Evolutionary conservation across 441 rosid genomes (phyloP), one percentile per base, ranked within the genome.

Genomic region (Euphorbia celastroides): DNA sequence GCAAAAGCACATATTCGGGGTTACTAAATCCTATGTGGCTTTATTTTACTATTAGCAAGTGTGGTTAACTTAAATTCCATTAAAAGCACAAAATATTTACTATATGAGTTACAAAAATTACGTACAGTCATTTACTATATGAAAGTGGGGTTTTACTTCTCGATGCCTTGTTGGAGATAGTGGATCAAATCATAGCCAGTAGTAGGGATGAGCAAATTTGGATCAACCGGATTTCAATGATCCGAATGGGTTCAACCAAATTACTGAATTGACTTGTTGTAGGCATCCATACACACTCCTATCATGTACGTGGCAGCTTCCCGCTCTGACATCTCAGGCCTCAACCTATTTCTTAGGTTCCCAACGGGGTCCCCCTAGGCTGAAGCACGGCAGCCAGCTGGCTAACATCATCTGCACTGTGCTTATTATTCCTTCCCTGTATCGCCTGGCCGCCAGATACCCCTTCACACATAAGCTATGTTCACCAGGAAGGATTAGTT

Each of bases 231-330:
- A n/a, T n/a, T n/a, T n/a, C n/a, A n/a, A n/a, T n/a, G n/a, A n/a
- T n/a, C n/a, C n/a, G n/a, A n/a, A n/a, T n/a, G n/a, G n/a, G n/a
- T n/a, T n/a, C n/a, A n/a, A n/a, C n/a, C n/a, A n/a, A n/a, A n/a
- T n/a, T n/a, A n/a, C n/a, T n/a, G n/a, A n/a, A n/a, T 90, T 98
- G 97, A 92, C 71, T 92, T 88, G 85, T 92, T 92, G 80, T 95
- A 92, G 12, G 99, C 99, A 8, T 95, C 99, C 0, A 84, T 85
- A 80, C 97, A 95, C 6, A 86, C 92, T 17, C 78, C 83, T 58
- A 79, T 90, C 99, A 95, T 95, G 78, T 87, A 92, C 65, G 80
- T 86, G 50, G 99, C 99, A 0, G 99, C 99, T 83, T 95, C 99
- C 1, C 98, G 92, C 67, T 95, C 99, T 3, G 83, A 90, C 99